Evolutionary conservation across 257 asterid species (phyloP).

Genomic region (Lithospermum erythrorhizon): DNA sequence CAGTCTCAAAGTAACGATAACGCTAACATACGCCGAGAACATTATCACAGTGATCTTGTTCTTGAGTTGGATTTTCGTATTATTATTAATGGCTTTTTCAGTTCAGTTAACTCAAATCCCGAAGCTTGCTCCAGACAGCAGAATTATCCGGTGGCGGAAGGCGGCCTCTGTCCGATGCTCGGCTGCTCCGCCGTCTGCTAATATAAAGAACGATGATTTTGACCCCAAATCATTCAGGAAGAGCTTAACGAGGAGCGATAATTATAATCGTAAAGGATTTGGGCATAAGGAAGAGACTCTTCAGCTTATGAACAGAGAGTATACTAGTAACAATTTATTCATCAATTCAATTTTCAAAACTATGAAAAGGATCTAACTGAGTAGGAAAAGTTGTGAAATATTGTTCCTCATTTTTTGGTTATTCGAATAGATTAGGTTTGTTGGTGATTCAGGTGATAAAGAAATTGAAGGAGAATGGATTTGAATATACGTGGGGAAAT

Average conservation of each 20-base stretch:
- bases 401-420: no score
- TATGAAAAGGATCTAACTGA: no score
- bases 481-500: slow-evolving; percentile 78
- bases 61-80: neutral
- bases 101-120: slow-evolving; percentile 57
- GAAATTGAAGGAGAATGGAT: slow-evolving; percentile 77
- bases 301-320: slow-evolving; percentile 70
- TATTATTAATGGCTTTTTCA: slow-evolving; percentile 47
- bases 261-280: slow-evolving; percentile 85
- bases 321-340: slow-evolving; percentile 44
- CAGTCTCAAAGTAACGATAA: no score
- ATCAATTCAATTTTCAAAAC: no score
- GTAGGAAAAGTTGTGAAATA: no score
- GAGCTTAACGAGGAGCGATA: slow-evolving; percentile 78
- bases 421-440: neutral
- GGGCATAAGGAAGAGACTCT: slow-evolving; percentile 70
- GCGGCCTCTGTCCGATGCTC: slow-evolving; percentile 57
- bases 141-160: slow-evolving; percentile 29
- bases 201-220: slow-evolving; percentile 38
- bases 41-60: neutral
- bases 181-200: slow-evolving; percentile 27
- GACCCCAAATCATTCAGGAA: slow-evolving; percentile 76
- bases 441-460: slow-evolving; percentile 77
- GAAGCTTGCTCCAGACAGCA: slow-evolving; percentile 48
- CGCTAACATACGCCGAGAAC: no score